Evolutionary conservation across 768 basidiomycete genomes (phyloP).

Genomic region (Mycena venus): DNA sequence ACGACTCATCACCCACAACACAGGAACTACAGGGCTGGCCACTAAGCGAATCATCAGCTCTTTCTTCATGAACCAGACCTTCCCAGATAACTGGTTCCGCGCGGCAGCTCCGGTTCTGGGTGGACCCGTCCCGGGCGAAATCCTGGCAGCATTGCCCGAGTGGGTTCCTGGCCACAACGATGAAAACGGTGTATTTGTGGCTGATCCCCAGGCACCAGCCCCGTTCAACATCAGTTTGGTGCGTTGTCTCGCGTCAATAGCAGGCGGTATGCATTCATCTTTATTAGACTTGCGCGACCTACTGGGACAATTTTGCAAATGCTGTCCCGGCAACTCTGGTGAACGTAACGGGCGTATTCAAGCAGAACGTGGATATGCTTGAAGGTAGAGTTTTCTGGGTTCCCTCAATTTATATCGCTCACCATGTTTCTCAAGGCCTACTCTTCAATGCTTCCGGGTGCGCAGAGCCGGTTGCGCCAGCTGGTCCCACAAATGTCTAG

Average conservation of each 20-base stretch:
- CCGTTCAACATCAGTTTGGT: constrained; percentile 24
- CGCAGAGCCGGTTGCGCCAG: neutral
- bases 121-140: neutral
- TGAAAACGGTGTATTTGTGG: constrained; percentile 16
- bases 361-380: constrained; percentile 14
- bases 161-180: too few relatives aligned
- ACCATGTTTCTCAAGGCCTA: neutral
- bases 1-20: constrained; percentile 6
- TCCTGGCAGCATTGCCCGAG: constrained; percentile 7
- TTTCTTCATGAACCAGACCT: too few relatives aligned
- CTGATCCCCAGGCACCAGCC: constrained; percentile 7
- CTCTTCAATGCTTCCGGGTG: neutral
- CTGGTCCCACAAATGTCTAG: constrained; percentile 11
- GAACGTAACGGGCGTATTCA: neutral
- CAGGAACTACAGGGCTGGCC: constrained; percentile 20
- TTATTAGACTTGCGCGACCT: neutral
- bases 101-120: too few relatives aligned
- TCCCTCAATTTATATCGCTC: neutral
- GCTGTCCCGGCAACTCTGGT: neutral
- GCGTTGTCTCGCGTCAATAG: neutral
- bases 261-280: neutral
- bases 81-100: constrained; percentile 29
- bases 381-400: neutral
- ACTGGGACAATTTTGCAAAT: constrained; percentile 1
- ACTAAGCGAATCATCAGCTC: constrained; percentile 9